These are phyloP conservation scores for Calvatia gigantea DNA, from an alignment of 768 basidiomycete genomes.

Conservation along the genomic window DNA sequence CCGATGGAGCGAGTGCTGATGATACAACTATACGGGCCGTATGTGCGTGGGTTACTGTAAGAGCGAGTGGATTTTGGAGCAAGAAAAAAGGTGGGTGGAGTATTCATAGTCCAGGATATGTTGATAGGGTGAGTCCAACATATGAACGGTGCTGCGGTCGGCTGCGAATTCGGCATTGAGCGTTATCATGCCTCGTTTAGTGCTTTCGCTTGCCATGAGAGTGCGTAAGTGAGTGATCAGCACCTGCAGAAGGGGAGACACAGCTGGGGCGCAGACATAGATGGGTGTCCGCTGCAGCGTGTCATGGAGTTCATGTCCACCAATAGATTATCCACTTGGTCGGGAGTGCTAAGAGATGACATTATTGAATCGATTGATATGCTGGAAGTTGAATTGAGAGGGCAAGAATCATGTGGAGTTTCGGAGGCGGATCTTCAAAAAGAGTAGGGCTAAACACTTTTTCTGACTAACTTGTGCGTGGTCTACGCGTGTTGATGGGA, in stretches of 20 bases:
- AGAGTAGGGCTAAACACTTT: background rate
- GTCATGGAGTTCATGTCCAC: background rate
- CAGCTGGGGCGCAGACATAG: background rate
- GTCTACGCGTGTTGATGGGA: conserved; percentile 2
- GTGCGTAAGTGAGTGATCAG: background rate
- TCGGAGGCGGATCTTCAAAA: background rate
- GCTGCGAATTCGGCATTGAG: background rate
- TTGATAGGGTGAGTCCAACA: background rate
- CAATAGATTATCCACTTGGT: background rate
- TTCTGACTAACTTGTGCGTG: conserved; percentile 7
- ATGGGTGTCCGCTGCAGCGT: background rate
- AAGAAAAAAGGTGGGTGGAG: background rate
- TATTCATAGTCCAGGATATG: conserved; percentile 2
- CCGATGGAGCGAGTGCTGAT: background rate
- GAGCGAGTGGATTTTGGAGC: background rate
- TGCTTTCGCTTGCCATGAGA: background rate
- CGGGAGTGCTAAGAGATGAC: background rate
- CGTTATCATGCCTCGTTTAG: background rate
- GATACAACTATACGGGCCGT: background rate
- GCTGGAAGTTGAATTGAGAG: background rate
- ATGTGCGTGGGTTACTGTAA: background rate
- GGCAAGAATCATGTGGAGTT: background rate
- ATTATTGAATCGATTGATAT: background rate
- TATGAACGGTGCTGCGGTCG: background rate
- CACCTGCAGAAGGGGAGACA: background rate